Conservation (phyloP, 2,329 filamentous ascomycete species). For the Colletotrichum tropicicola region DNA sequence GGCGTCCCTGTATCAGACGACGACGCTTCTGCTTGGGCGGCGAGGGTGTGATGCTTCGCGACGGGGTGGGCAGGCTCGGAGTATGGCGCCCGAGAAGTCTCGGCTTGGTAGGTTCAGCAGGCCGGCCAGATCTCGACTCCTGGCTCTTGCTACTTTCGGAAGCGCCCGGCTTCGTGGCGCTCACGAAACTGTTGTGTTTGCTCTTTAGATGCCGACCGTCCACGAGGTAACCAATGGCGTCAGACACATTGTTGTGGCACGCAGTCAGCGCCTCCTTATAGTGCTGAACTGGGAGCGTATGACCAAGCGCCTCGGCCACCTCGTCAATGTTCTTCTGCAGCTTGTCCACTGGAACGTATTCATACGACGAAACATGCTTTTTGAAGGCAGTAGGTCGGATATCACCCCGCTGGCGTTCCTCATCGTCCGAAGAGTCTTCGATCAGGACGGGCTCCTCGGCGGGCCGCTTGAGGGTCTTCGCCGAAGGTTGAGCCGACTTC, state of each 20-base stretch:
- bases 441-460: constrained; percentile 54
- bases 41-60: constrained; percentile 35
- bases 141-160: neutral
- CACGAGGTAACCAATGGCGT: constrained; percentile 42
- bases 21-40: constrained; percentile 38
- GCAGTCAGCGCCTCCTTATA: constrained; percentile 43
- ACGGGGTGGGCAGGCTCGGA: constrained; percentile 26
- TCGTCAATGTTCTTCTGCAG: constrained; percentile 46
- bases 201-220: constrained; percentile 32
- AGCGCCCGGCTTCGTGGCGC: constrained; percentile 32
- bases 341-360: constrained; percentile 58
- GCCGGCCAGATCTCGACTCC: constrained; percentile 24
- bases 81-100: constrained; percentile 31
- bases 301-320: constrained; percentile 46
- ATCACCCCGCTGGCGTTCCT: constrained; percentile 66
- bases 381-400: constrained; percentile 69
- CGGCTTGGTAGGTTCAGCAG: constrained; percentile 18
- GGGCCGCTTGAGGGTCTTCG: constrained; percentile 43
- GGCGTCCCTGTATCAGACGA: constrained; percentile 48
- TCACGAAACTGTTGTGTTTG: constrained; percentile 19
- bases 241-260: constrained; percentile 45
- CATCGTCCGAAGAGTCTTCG: constrained; percentile 56
- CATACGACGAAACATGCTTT: constrained; percentile 47
- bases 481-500: constrained; percentile 52
- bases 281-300: constrained; percentile 39